These are phyloP conservation scores for Trichoderma oligosporum DNA, from an alignment of 2,329 filamentous ascomycete genomes.

Conservation along the genomic window DNA sequence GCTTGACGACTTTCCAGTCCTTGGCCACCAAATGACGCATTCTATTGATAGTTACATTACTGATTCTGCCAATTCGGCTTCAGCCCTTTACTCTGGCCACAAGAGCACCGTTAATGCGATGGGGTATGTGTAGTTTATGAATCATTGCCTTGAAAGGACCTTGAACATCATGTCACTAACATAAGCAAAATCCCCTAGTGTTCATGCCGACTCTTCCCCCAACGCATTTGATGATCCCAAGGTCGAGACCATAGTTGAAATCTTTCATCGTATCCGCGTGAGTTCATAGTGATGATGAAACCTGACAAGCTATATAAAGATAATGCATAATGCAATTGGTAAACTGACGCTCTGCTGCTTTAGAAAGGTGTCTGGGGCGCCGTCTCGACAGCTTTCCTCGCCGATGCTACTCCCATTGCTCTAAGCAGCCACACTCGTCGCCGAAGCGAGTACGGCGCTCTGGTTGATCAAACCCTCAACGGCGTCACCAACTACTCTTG, in stretches of 20 bases:
- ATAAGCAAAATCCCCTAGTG: too few species aligned
- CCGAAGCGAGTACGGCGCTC: constrained; percentile 63
- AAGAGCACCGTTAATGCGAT: constrained; percentile 81
- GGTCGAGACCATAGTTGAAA: constrained; percentile 76
- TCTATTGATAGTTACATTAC: constrained; percentile 83
- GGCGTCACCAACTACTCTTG: constrained; percentile 77
- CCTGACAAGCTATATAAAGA: too few species aligned
- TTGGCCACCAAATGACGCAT: constrained; percentile 87
- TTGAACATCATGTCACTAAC: too few species aligned
- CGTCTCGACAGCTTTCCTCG: constrained; percentile 76
- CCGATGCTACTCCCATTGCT: constrained; percentile 78
- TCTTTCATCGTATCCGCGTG: constrained; percentile 67
- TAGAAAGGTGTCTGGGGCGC: constrained; percentile 56
- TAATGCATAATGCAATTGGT: constrained; percentile 9
- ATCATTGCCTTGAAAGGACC: neutral
- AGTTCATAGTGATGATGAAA: constrained; percentile 34
- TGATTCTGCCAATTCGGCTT: constrained; percentile 80
- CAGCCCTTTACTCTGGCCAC: constrained; percentile 76
- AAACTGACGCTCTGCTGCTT: neutral
- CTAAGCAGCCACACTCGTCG: constrained; percentile 68
- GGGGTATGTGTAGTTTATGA: too few species aligned
- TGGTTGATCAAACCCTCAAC: constrained; percentile 73
- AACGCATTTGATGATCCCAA: constrained; percentile 78
- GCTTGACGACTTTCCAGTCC: constrained; percentile 79
- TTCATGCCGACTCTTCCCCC: constrained; percentile 74